Percentiles rank a stretch among this genome's conserved stretches.
Evolutionary conservation across 2,329 filamentous ascomycete genomes (phyloP).

Genomic region (Diplocarpon mali): DNA sequence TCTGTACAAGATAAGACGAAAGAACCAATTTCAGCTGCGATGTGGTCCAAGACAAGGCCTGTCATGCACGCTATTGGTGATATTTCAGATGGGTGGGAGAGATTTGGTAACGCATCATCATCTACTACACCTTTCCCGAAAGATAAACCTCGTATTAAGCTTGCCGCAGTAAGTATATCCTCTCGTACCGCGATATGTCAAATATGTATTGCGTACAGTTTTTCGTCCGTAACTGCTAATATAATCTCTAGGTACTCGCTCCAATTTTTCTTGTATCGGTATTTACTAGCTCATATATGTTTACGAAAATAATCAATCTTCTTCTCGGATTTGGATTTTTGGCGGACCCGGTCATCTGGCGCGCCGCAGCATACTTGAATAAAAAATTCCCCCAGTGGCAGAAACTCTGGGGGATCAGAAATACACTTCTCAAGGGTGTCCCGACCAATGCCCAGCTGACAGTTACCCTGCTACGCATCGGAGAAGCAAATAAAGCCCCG

Average conservation of each 20-base stretch:
- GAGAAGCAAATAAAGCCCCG: constrained; percentile 71
- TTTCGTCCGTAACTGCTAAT: neutral
- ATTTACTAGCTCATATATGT: constrained; percentile 45
- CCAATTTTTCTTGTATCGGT: constrained; percentile 42
- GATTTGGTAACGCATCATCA: constrained; percentile 49
- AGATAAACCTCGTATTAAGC: constrained; percentile 37
- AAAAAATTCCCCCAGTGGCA: constrained; percentile 59
- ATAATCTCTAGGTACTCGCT: constrained; percentile 27
- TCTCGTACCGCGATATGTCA: no score
- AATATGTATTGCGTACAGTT: no score
- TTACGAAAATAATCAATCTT: constrained; percentile 56
- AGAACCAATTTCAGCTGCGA: constrained; percentile 62
- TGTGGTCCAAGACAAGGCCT: constrained; percentile 67
- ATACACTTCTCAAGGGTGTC: constrained; percentile 64
- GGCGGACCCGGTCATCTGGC: constrained; percentile 60
- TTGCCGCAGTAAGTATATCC: constrained; percentile 34
- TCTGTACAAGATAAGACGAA: constrained; percentile 63
- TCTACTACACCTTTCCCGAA: constrained; percentile 43
- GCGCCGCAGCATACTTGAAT: constrained; percentile 48
- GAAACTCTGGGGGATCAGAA: constrained; percentile 48
- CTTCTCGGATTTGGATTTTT: constrained; percentile 68
- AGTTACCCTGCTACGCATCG: constrained; percentile 68
- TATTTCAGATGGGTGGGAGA: constrained; percentile 50
- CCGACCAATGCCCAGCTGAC: constrained; percentile 81
- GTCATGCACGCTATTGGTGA: constrained; percentile 56